Evolutionary conservation across 257 asterid species (phyloP).

Genomic region (Capsicum baccatum): DNA sequence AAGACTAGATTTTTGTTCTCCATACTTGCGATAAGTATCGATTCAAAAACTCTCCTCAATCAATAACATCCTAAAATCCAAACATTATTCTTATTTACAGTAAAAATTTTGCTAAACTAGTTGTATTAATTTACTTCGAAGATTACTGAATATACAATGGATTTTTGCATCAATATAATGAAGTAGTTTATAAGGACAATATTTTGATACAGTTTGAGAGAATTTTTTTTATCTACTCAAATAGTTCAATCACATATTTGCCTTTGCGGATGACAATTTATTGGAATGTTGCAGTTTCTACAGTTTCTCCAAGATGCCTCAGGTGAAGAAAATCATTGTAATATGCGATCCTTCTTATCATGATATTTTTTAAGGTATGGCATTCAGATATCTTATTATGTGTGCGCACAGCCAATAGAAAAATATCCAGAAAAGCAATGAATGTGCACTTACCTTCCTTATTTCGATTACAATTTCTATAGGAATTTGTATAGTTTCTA

Average conservation of each 20-base stretch:
- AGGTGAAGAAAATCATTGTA: conserved; percentile 93
- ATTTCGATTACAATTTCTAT: conserved; percentile 1
- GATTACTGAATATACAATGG: no score
- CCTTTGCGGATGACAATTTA: conserved; percentile 33
- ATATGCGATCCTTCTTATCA: conserved; percentile 98
- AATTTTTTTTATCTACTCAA: conserved; percentile 11
- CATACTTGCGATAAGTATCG: no score
- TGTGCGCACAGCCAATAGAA: conserved; percentile 18
- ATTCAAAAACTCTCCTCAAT: no score
- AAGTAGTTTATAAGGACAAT: no score
- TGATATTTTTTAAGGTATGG: conserved; percentile 91
- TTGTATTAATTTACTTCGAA: no score
- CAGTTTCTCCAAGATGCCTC: conserved; percentile 84
- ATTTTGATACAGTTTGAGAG: background rate
- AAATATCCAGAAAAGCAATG: background rate
- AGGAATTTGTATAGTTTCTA: background rate
- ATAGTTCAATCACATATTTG: conserved; percentile 28
- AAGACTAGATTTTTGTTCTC: no score
- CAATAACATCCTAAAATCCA: no score
- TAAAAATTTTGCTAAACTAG: no score
- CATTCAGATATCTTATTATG: background rate
- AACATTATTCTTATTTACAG: no score
- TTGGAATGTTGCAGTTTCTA: conserved; percentile 70
- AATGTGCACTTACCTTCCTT: background rate
- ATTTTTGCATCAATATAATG: no score